Evolutionary conservation across 345 rosid species (phyloP).

Genomic region (Rhizophora mangle): DNA sequence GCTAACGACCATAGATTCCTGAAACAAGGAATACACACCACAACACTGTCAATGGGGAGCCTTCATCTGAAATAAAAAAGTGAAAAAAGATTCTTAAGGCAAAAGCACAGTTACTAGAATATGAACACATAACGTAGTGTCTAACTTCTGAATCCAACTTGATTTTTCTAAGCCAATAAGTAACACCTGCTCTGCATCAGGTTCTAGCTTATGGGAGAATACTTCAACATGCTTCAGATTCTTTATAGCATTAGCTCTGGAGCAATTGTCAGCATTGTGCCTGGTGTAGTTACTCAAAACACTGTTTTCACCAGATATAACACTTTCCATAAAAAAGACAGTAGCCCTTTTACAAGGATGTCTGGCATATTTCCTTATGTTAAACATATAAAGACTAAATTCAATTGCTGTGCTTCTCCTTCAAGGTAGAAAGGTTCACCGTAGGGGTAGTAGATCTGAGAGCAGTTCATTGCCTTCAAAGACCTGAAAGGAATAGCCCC

Average conservation of each 20-base stretch:
- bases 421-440: slow-evolving; percentile 74
- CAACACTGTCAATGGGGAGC: slow-evolving; percentile 69
- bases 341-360: slow-evolving; percentile 63
- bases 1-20: slow-evolving; percentile 50
- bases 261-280: slow-evolving; percentile 43
- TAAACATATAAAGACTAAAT: slow-evolving; percentile 56
- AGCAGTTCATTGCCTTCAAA: slow-evolving; percentile 66
- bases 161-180: not conserved
- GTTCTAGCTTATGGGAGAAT: slow-evolving; percentile 47
- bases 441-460: slow-evolving; percentile 61
- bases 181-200: slow-evolving; percentile 55
- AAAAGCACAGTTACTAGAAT: not conserved
- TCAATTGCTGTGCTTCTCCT: slow-evolving; percentile 50
- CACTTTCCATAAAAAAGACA: slow-evolving; percentile 56
- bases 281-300: slow-evolving; percentile 57
- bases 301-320: slow-evolving; percentile 41
- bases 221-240: slow-evolving; percentile 46
- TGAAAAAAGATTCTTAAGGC: not conserved
- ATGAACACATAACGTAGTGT: not conserved
- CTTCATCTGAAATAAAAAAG: slow-evolving; percentile 39
- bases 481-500: slow-evolving; percentile 87
- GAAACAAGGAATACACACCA: slow-evolving; percentile 43
- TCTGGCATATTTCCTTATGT: slow-evolving; percentile 62
- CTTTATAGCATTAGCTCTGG: slow-evolving; percentile 39
- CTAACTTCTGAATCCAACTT: not conserved